A percentile compares a stretch with the other conserved stretches of the same genome.
Evolutionary conservation across 371 early-diverging fungal genomes (phyloP).

Genomic region (Nematocida ausubeli): DNA sequence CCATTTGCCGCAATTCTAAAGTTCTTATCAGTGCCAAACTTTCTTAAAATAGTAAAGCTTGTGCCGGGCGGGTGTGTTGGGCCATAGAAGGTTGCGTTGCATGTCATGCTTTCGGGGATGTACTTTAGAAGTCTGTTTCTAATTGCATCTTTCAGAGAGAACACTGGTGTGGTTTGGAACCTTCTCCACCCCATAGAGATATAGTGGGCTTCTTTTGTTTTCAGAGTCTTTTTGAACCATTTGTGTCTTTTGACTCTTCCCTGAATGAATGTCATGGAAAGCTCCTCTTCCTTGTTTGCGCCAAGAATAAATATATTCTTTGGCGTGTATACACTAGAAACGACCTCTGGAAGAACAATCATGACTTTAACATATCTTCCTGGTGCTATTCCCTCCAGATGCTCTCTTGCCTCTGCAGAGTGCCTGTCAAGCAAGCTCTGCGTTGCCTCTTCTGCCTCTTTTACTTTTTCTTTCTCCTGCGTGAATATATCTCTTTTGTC

Average conservation of each 20-base stretch:
- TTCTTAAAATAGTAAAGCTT: constrained; percentile 40
- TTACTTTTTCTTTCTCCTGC: constrained; percentile 50
- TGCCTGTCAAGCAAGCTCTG: constrained; percentile 34
- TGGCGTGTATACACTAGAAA: constrained; percentile 19
- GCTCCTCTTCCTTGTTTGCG: constrained; percentile 53
- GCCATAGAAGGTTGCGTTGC: constrained; percentile 62
- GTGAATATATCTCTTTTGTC: constrained; percentile 47
- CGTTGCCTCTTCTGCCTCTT: constrained; percentile 27
- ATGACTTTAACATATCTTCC: constrained; percentile 62
- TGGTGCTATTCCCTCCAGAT: constrained; percentile 53
- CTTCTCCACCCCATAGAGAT: constrained; percentile 95
- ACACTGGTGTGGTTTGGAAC: constrained; percentile 87
- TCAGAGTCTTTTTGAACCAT: constrained; percentile 87
- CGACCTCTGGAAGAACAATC: constrained; percentile 14
- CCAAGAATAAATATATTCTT: constrained; percentile 51
- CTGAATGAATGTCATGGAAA: constrained; percentile 50
- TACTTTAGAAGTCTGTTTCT: constrained; percentile 93
- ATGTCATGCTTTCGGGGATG: constrained; percentile 69
- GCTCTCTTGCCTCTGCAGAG: constrained; percentile 36
- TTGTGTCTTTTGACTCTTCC: constrained; percentile 82
- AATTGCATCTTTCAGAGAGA: constrained; percentile 74
- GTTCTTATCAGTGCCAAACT: constrained; percentile 45
- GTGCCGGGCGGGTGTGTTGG: constrained; percentile 49
- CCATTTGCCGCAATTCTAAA: constrained; percentile 55
- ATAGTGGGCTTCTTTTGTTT: constrained; percentile 90